Evolutionary conservation across 371 early-diverging fungal species (phyloP), one percentile per base, ranked within the genome.

Genomic region (Circinella minor): DNA sequence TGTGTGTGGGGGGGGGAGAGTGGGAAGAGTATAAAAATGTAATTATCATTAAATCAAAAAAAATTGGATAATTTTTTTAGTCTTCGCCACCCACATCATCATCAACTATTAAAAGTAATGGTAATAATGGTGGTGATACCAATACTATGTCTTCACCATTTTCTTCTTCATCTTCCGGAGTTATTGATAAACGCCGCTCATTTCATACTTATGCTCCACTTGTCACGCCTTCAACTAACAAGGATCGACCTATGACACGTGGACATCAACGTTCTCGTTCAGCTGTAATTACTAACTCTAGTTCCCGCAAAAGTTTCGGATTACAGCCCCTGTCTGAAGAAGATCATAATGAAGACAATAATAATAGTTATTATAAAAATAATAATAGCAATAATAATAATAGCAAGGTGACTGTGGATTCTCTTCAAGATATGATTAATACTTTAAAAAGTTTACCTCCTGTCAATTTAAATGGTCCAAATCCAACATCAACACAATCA

Each of bases 201-300:
- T 54, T 71, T 36, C 18, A 66, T 49, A 38, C 71, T 4, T 71
- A 66, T 55, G 46, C 46, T 48, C 68, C 67, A 17, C 64, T 64
- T n/a, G 49, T 57, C 34, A 59, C 60, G 27, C 27, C 37, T 11
- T 18, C 34, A 59, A n/a, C 36, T 18, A 59, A 37, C 62, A 61
- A 61, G 62, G 62, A 61, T 61, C 62, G 62, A 69, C 62, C 61
- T 4, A 66, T 71, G 61, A 36, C 39, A 36, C 73, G 74, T 38
- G 73, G 76, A 15, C 80, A 81, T 61, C 84, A 83, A 61, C 81
- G 84, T 36, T 80, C 81, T 18, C 77, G 80, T 49, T 84, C 84
- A 37, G 81, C 83, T 39, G 79, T 76, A 66, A 76, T 80, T 11
- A 73, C 77, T 61, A 74, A 78, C 39, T 43, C 63, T 49, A 43